A percentile compares a stretch with the other conserved stretches of the same genome.
These are phyloP conservation scores for Paramecium octaurelia DNA, from an alignment of 73 alveolate genomes.

Conservation along the genomic window DNA sequence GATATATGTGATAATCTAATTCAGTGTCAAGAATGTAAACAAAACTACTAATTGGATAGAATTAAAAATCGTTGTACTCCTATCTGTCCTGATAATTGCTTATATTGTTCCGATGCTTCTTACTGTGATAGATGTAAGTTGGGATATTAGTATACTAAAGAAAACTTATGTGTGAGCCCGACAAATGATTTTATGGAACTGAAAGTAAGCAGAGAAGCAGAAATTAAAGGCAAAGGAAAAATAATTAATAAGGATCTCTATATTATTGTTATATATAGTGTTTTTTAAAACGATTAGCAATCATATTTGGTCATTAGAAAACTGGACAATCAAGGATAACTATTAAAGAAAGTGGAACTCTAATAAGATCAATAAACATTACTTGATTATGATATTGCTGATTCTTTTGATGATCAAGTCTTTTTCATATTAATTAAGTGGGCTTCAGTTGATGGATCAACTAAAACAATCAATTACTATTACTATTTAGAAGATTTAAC, in stretches of 20 bases:
- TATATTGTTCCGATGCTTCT: background rate
- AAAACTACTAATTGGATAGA: background rate
- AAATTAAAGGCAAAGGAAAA: background rate
- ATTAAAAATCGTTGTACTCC: background rate
- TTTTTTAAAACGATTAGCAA: background rate
- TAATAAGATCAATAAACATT: background rate
- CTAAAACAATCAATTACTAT: background rate
- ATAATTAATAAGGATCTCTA: background rate
- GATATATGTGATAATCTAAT: background rate
- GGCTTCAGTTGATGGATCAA: background rate
- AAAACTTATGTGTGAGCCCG: background rate
- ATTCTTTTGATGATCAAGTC: background rate
- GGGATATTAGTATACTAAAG: background rate
- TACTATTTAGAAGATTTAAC: background rate
- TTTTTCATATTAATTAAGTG: background rate
- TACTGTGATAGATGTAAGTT: background rate
- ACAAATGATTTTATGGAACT: background rate
- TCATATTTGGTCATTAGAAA: background rate
- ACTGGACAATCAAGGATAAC: background rate
- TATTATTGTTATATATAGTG: background rate
- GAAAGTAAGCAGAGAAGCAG: background rate
- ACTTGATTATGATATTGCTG: background rate
- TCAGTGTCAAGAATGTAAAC: background rate
- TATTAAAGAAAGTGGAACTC: background rate
- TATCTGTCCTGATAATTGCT: background rate